Base-by-base conservation (phyloP, 1,284 basidiomycete species). In the Ustilago nuda region DNA sequence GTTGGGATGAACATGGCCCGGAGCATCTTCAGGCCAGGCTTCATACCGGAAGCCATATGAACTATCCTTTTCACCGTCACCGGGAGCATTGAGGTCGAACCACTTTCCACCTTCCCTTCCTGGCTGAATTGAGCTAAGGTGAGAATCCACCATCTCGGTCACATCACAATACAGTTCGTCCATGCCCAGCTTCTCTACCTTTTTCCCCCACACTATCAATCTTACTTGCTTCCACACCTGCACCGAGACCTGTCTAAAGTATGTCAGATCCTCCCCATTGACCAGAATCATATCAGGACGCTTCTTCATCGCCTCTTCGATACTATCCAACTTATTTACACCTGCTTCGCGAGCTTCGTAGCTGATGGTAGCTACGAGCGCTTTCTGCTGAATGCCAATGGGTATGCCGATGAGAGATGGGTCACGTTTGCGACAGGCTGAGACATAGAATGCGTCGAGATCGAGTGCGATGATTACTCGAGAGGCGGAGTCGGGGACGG, bases 81-180 rank as follows among this genome's bases (percentile, higher is more conserved):
- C 39, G 1, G 63, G 58, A 6, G 55, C 17, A 3, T 59, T 52
- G 15, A 72, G 63, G 35, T 72, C 76, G n/a, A 78, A 78, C 61
- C 66, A 78, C 27, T 51, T 43, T 9, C 12, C 15, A 6, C 35
- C 48, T 0, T 43, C 46, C 35, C 23, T 17, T 17, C 27, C 53
- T 5, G 39, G 50, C 19, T 37, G 19, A 0, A 60, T 9, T 0
- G 58, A 33, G 4, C n/a, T 32, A 19, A 85, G 66, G 57, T 87
- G 86, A 8, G 66, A 68, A 36, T 80, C 71, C 15, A 87, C 66
- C 71, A 86, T 82, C 27, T 82, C 73, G 0, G 87, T 86, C 30
- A 82, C 82, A 67, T 87, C 87, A 57, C 83, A 75, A 54, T 86
- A 87, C 4, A 87, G 77, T 74, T 87, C 86, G 70, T 87, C 86